Base-by-base conservation (phyloP, 1,139 yeast species). In the Candida labiduridarum region DNA sequence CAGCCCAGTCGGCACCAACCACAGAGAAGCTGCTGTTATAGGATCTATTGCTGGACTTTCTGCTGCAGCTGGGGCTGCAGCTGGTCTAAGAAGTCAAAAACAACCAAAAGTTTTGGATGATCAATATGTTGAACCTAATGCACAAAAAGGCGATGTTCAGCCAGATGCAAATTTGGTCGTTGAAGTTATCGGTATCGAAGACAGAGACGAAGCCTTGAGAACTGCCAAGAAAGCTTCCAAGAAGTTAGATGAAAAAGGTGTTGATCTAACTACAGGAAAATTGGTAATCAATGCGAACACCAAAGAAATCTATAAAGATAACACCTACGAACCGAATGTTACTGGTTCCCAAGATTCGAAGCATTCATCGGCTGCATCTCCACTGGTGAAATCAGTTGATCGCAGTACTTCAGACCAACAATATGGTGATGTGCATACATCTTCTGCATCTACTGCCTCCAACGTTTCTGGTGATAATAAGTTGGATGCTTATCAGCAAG, bases 111-210 rank as follows among this genome's bases (percentile, higher is more conserved):
- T 16, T 5, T 10, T 15, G 6, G 30, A 38, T 14, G 38, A 35
- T 8, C 40, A 36, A 15, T 31, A 38, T 30, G 47, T 41, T 11
- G 41, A 43, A 10, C 45, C 38, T 29, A 11, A 35, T 33, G 47
- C 44, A 6, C 34, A 15, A 11, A 34, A 41, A 16, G 31, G 22
- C n/a, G 51, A 52, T 34, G 39, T 42, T 7, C 50, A 48, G 22
- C 49, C 52, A 14, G 44, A 40, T 22, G 44, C 29, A 15, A 43
- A 38, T 22, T 59, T 70, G 31, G 63, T 68, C 25, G 73, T 73
- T 36, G 77, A 72, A 56, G 78, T 73, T 12, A 64, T 72, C 54
- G 78, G 78, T 30, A 68, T 69, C 41, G 62, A 67, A 4, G 74
- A 71, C 56, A 62, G 62, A 48, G 62, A 59, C 10, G 58, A 63